Base-by-base conservation (phyloP, 768 basidiomycete species). In the Nidularia sp. region DNA sequence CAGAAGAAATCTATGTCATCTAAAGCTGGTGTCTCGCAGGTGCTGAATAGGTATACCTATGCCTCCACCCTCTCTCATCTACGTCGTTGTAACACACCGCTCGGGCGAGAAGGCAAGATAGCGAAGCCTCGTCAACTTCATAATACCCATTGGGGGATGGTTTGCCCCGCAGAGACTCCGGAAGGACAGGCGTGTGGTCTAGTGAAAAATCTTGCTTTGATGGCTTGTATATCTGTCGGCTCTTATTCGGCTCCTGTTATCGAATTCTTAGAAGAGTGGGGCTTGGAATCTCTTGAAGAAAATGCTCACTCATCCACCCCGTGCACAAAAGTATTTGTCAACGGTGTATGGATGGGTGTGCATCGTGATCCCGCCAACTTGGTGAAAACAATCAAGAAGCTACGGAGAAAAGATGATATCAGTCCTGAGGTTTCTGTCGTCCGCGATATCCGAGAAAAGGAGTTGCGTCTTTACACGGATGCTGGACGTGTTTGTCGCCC, bases 71-170 rank as follows among this genome's bases (percentile, higher is more conserved):
- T 99, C 8, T 99, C 97, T 2, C 97, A 99, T 77, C 71, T 99
- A 61, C 96, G 97, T 64, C 92, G 97, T 31, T 95, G 93, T 65
- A 99, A 99, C 67, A 98, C 97, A 0, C 97, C 97, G 2, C 83
- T 99, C 47, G 97, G 97, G 51, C 88, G 97, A 53, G 97, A 98
- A 68, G 95, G 95, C 52, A 99, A 99, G 73, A 98, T 98, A 54
- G 97, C 97, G 45, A 98, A 98, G 67, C 97, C 97, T 52, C 97
- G 97, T 61, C 97, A 99, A 62, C 76, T 99, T 51, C 97, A 99
- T 69, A 99, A 99, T 63, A 98, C 97, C 0, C 97, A 99, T 62
- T 99, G 97, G 97, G 97, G 97, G 35, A 98, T 99, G 97, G 97
- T 99, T 15, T 99, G 97, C 65, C 97, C 97, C 42, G 97, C 97